Evolutionary conservation across 179 eudicot species (phyloP).

Genomic region (Beta macrorhiza): DNA sequence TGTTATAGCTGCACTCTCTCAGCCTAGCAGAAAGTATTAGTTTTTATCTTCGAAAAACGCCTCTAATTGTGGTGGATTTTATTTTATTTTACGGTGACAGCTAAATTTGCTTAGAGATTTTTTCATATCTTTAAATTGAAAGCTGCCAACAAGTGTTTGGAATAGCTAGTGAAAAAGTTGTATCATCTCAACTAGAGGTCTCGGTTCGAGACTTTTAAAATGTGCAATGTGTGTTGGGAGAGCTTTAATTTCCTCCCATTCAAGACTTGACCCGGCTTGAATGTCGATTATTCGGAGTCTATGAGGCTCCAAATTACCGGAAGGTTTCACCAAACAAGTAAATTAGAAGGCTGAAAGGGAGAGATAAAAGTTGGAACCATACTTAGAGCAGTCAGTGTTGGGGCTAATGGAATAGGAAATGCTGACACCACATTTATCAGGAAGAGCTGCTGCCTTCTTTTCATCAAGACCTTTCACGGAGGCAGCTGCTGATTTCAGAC

Average conservation of each 20-base stretch:
- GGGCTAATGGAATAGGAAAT: slow-evolving; percentile 55
- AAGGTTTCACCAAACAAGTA: not conserved
- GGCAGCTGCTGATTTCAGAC: slow-evolving; percentile 33
- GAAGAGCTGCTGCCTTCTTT: slow-evolving; percentile 39
- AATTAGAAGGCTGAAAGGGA: not conserved
- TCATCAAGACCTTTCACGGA: slow-evolving; percentile 17
- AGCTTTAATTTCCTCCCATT: no score
- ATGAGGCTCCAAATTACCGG: no score
- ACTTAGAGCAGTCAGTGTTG: slow-evolving; percentile 54
- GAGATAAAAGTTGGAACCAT: slow-evolving; percentile 1
- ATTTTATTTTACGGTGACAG: not conserved
- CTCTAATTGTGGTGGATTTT: not conserved
- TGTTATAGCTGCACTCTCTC: not conserved
- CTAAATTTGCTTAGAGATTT: not conserved
- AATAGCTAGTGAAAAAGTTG: no score
- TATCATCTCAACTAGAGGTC: no score
- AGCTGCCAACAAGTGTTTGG: no score
- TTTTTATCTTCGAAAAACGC: not conserved
- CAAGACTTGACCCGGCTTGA: no score
- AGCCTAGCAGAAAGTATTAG: not conserved
- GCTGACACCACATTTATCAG: slow-evolving; percentile 41
- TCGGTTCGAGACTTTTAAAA: no score
- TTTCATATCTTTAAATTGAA: not conserved
- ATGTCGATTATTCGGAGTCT: not conserved
- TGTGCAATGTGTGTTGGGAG: no score